Evolutionary conservation across 2,329 filamentous ascomycete species (phyloP).

Genomic region (Ceratocystis variospora): DNA sequence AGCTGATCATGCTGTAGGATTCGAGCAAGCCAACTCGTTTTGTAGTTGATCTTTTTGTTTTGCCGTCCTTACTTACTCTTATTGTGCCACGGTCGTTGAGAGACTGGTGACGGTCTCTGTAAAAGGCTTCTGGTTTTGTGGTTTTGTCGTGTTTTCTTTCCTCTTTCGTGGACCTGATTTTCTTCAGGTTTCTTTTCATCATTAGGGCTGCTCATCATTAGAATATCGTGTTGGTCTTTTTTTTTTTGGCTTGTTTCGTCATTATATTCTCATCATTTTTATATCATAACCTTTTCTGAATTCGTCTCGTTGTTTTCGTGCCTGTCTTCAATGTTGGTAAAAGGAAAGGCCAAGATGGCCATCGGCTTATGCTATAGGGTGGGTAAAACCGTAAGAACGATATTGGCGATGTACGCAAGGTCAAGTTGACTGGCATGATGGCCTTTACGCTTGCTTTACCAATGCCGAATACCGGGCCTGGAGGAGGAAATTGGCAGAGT

Average conservation of each 20-base stretch:
- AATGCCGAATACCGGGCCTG: too few species aligned
- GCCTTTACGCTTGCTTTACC: too few species aligned
- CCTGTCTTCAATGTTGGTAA: not conserved
- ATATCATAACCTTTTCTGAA: not conserved
- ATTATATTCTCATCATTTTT: not conserved
- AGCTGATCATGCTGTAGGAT: not conserved
- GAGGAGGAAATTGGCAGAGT: too few species aligned
- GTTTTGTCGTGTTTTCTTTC: constrained; percentile 2
- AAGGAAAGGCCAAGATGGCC: not conserved
- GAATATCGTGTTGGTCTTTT: constrained; percentile 4
- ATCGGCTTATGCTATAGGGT: too few species aligned
- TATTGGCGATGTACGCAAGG: too few species aligned
- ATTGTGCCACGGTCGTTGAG: not conserved
- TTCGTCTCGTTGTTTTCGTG: not conserved
- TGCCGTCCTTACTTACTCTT: not conserved
- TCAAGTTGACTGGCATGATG: too few species aligned
- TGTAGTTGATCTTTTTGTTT: not conserved
- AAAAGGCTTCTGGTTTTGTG: not conserved
- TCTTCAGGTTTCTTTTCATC: not conserved
- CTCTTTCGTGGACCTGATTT: not conserved
- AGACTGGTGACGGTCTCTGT: not conserved
- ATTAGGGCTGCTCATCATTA: not conserved
- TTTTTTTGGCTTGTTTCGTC: not conserved
- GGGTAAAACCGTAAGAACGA: too few species aligned
- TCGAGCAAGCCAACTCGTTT: not conserved